Conservation (phyloP, 306 rosid genomes). For the Gastrolobium bilobum region DNA sequence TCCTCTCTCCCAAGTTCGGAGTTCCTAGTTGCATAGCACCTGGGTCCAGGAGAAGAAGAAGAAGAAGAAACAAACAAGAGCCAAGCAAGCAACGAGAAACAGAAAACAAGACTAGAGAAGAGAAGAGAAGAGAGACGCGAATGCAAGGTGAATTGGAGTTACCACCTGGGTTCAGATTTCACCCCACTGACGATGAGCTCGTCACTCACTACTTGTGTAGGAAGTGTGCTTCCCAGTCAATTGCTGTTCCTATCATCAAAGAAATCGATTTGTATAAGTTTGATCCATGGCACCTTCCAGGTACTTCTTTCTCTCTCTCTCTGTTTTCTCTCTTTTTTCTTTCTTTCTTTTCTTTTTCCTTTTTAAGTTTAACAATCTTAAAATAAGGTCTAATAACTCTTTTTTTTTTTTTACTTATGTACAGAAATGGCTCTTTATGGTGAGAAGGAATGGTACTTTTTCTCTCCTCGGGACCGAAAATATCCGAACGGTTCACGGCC, state of each 20-base stretch:
- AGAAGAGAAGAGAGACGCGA: conserved; percentile 1
- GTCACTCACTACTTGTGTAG: conserved; percentile 79
- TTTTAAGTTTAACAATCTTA: neutral
- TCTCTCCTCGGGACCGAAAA: conserved; percentile 90
- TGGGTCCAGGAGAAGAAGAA: neutral
- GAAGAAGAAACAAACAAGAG: neutral
- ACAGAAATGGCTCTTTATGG: conserved; percentile 83
- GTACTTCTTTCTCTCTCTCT: conserved; percentile 43
- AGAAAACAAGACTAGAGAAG: neutral
- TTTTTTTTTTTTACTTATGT: neutral
- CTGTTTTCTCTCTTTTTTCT: no score
- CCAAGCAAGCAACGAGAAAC: neutral
- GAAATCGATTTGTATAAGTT: conserved; percentile 92
- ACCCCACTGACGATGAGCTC: conserved; percentile 92
- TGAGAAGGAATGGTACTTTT: conserved; percentile 98
- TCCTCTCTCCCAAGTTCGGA: conserved; percentile 5
- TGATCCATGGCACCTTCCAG: conserved; percentile 96
- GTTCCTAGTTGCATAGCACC: neutral
- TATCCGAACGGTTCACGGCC: conserved; percentile 99
- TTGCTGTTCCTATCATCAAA: conserved; percentile 78
- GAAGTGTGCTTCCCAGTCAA: conserved; percentile 76
- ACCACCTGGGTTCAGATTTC: conserved; percentile 96
- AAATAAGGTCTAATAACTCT: neutral
- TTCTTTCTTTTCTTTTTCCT: no score
- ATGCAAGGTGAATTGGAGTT: conserved; percentile 69